Evolutionary conservation across 495 filamentous ascomycete genomes (phyloP), one percentile per base, ranked within the genome.

Genomic region (Filosporella fistucella): DNA sequence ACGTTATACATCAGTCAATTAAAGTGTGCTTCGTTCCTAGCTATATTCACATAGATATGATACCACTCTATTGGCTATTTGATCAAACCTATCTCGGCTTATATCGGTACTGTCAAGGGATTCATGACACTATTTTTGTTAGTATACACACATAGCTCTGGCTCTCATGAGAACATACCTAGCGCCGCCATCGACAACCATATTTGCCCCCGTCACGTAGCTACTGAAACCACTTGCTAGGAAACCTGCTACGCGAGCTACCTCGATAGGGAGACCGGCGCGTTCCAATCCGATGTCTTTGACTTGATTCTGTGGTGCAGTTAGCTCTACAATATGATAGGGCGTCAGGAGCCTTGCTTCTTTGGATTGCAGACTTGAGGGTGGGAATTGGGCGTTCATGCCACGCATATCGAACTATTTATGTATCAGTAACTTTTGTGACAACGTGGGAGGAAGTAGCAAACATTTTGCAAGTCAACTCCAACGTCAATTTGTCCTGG

Each of bases 121-220:
- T 67, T 68, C 66, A 68, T 66, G 1, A 59, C 59, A 39, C 64
- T 67, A 39, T 39, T 2, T 22, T 8, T 28, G 25, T 45, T 23
- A 50, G 49, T 48, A 42, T 35, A 46, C 28, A 37, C 32, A n/a
- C 26, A 42, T 40, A 20, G n/a, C 23, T 39, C 16, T n/a, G 23
- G 21, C 17, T 17, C 3, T 16, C n/a, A 34, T 24, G 24, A 28
- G 2, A 32, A 20, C 36, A 28, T 24, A 55, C 52, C 47, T 51
- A 16, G 78, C 75, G 4, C 81, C 81, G 32, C 81, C 81, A 53
- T 84, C 80, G 45, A 83, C 76, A 9, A 81, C 56, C 41, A 84
- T 46, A 34, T 80, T 76, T 14, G 65, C 74, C 0, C 82, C 82
- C 2, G 80, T 85, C 77, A 88, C 85, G 57, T 84, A 88, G 36